Evolutionary conservation across 441 rosid genomes (phyloP), one percentile per base, ranked within the genome.

Genomic region (Manihot esculenta): DNA sequence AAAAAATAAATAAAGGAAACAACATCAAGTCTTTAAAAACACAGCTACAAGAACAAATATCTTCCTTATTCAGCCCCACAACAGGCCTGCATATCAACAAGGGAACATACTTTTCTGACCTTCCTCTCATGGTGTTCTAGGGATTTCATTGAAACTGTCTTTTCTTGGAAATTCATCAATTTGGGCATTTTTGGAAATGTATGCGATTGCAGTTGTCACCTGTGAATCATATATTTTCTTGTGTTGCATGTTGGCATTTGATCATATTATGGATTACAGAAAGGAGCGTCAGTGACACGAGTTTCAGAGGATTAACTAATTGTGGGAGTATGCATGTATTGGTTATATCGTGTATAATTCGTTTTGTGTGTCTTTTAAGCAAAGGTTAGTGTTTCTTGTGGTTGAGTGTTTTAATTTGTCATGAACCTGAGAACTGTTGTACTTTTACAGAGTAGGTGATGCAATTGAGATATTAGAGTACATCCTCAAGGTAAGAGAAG

Each of bases 401-500:
- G 49, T 20, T 69, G 60, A 48, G 68, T 41, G 33, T 33, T 33
- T 33, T 33, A 33, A 49, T 72, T 44, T 24, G n/a, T 35, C 33
- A 65, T 72, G 69, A 76, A 64, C 44, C 24, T 26, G 42, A 72
- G 63, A 54, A 50, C 65, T 35, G n/a, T 30, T 53, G 62, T 57
- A 12, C 7, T 27, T 56, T 69, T 72, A 60, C 89, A 93, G 98
- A 84, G 91, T 94, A 38, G 93, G 85, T 73, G 96, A 94, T 80
- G 96, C 98, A 38, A 89, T 91, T 42, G 96, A 91, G 84, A 88
- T 91, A 67, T 68, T 94, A 81, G 98, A 94, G 83, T 81, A 88
- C 73, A 90, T 94, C 44, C 86, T 94, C 62, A 91, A 88, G 77
- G 73, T 94, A 69, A 89, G 98, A 83, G 94, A 94, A 76, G 97